These are phyloP conservation scores for Ilex paraguariensis DNA, from an alignment of 305 asterid genomes.

Conservation along the genomic window DNA sequence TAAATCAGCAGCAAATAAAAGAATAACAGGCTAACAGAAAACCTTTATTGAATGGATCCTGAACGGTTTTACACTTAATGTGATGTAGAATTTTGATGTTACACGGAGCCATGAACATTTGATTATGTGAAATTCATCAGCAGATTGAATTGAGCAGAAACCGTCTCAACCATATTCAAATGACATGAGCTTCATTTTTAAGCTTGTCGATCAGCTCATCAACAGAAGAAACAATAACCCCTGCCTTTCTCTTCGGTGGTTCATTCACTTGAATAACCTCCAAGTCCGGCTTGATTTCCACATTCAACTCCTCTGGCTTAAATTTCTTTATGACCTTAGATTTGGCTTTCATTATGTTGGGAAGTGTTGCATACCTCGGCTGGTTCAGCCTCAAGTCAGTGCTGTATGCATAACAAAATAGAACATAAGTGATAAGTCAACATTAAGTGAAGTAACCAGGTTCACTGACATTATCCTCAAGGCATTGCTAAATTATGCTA, in stretches of 20 bases:
- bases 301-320: slow-evolving; percentile 66
- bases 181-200: neutral
- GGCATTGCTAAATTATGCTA: no score
- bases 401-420: slow-evolving; percentile 28
- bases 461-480: no score
- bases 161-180: no score
- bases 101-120: neutral
- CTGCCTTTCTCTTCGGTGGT: slow-evolving; percentile 90
- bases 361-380: slow-evolving; percentile 93
- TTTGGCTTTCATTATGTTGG: slow-evolving; percentile 96
- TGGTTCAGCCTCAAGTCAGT: slow-evolving; percentile 91
- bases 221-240: slow-evolving; percentile 72
- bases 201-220: slow-evolving; percentile 31
- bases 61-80: no score
- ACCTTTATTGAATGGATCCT: no score
- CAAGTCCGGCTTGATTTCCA: slow-evolving; percentile 61
- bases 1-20: no score
- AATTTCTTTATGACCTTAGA: slow-evolving; percentile 73
- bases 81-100: neutral
- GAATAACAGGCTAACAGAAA: no score
- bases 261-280: slow-evolving; percentile 77
- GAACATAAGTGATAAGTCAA: no score
- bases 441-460: no score
- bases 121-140: neutral
- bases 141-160: no score